Evolutionary conservation across 2,329 filamentous ascomycete species (phyloP).

Genomic region (Neonectria sp.): DNA sequence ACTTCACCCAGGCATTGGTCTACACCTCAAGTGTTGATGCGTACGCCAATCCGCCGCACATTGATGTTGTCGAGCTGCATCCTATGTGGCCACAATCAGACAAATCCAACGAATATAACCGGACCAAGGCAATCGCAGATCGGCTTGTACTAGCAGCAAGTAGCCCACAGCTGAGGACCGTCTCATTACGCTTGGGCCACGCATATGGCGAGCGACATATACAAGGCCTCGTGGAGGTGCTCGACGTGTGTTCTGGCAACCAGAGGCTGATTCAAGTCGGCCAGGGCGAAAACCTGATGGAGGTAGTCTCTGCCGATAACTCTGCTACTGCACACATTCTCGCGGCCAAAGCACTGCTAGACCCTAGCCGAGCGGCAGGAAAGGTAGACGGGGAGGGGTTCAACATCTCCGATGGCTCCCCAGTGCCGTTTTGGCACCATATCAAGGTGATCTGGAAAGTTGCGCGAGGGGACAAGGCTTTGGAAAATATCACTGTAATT

Average conservation of each 20-base stretch:
- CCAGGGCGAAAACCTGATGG: conserved; percentile 44
- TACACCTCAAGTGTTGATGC: conserved; percentile 51
- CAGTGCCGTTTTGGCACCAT: conserved; percentile 52
- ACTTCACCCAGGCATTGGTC: conserved; percentile 47
- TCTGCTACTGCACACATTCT: conserved; percentile 45
- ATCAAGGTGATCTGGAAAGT: conserved; percentile 43
- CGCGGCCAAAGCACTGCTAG: conserved; percentile 47
- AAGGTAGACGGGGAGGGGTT: conserved; percentile 53
- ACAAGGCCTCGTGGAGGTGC: conserved; percentile 46
- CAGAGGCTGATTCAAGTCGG: conserved; percentile 51
- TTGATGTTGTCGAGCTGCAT: conserved; percentile 43
- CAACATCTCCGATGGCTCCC: conserved; percentile 53
- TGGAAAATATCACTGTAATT: conserved; percentile 33
- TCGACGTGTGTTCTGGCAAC: conserved; percentile 55
- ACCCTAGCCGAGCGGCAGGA: conserved; percentile 21
- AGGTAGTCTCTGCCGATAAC: conserved; percentile 49
- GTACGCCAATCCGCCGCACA: conserved; percentile 46
- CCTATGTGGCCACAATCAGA: conserved; percentile 41
- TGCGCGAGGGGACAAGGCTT: conserved; percentile 28
- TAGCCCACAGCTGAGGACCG: conserved; percentile 43
- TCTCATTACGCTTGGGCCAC: conserved; percentile 46
- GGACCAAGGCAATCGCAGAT: conserved; percentile 54
- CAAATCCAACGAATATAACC: conserved; percentile 46
- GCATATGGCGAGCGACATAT: conserved; percentile 53
- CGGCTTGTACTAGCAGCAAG: conserved; percentile 49